These are phyloP conservation scores for Tylopilus vinaceipallidus DNA, from an alignment of 768 basidiomycete species.

Conservation along the genomic window DNA sequence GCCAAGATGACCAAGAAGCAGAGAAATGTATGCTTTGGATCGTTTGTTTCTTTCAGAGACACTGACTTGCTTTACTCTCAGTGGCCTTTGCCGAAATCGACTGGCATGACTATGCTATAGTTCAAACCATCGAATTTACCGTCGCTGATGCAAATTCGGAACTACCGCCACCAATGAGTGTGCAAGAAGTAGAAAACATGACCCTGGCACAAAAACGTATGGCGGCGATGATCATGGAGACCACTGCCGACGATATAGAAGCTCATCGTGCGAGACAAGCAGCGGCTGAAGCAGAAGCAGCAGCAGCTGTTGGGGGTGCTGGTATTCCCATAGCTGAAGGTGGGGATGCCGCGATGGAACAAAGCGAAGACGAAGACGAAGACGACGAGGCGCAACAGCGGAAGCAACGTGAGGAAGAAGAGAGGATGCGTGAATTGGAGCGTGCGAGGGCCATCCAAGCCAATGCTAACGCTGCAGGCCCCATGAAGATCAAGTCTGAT, in stretches of 20 bases:
- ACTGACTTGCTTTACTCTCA: conserved; percentile 27
- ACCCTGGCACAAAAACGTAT: conserved; percentile 95
- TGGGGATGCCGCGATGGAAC: conserved; percentile 70
- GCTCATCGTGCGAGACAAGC: conserved; percentile 79
- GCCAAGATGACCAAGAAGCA: conserved; percentile 89
- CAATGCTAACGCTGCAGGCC: conserved; percentile 69
- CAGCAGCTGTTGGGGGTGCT: conserved; percentile 68
- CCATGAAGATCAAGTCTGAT: conserved; percentile 94
- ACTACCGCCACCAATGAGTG: conserved; percentile 94
- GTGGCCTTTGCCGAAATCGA: conserved; percentile 97
- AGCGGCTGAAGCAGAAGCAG: conserved; percentile 82
- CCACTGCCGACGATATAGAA: conserved; percentile 83
- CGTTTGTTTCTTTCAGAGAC: neutral
- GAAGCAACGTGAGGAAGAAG: conserved; percentile 66
- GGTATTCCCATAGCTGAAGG: conserved; percentile 45
- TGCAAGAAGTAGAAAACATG: conserved; percentile 95
- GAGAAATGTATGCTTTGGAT: conserved; percentile 65
- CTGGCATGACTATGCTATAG: conserved; percentile 99
- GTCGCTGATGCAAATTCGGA: conserved; percentile 87
- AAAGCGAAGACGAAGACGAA: conserved; percentile 82
- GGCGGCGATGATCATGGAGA: conserved; percentile 98
- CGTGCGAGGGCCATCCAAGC: conserved; percentile 80
- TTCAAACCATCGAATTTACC: conserved; percentile 98
- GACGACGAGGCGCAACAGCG: conserved; percentile 62
- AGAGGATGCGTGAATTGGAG: conserved; percentile 65